Evolutionary conservation across 306 rosid species (phyloP).

Genomic region (Sindora glabra): DNA sequence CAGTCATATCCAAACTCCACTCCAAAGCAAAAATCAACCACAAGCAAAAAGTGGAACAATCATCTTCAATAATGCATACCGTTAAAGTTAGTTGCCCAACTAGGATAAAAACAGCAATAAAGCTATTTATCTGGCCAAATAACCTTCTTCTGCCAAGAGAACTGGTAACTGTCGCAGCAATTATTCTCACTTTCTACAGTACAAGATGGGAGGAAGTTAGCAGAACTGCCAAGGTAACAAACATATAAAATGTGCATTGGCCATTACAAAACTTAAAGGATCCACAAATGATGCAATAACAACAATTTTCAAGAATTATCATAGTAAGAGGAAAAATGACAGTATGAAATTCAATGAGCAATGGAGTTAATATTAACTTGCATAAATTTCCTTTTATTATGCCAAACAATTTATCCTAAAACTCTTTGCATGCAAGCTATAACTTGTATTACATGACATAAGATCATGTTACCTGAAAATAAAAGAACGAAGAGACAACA

Average conservation of each 20-base stretch:
- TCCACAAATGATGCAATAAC: too few species aligned
- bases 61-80: slow-evolving; percentile 36
- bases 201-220: slow-evolving; percentile 15
- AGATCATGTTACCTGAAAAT: slow-evolving; percentile 64
- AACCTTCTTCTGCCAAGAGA: slow-evolving; percentile 76
- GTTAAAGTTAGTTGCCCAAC: slow-evolving; percentile 84
- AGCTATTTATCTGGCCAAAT: slow-evolving; percentile 84
- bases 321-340: too few species aligned
- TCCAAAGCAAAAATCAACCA: not conserved
- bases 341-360: not conserved
- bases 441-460: not conserved
- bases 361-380: not conserved
- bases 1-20: not conserved
- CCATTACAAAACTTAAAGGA: too few species aligned
- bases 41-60: not conserved
- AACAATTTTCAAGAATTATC: too few species aligned
- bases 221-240: not conserved
- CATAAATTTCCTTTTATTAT: not conserved
- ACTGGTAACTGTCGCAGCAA: slow-evolving; percentile 71
- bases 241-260: too few species aligned
- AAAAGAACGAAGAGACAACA: slow-evolving; percentile 89
- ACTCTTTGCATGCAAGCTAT: not conserved
- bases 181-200: slow-evolving; percentile 78
- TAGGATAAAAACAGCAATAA: slow-evolving; percentile 84
- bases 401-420: not conserved